These are phyloP conservation scores for Cryptosporidium xiaoi DNA, from an alignment of 169 alveolate species.

Conservation along the genomic window DNA sequence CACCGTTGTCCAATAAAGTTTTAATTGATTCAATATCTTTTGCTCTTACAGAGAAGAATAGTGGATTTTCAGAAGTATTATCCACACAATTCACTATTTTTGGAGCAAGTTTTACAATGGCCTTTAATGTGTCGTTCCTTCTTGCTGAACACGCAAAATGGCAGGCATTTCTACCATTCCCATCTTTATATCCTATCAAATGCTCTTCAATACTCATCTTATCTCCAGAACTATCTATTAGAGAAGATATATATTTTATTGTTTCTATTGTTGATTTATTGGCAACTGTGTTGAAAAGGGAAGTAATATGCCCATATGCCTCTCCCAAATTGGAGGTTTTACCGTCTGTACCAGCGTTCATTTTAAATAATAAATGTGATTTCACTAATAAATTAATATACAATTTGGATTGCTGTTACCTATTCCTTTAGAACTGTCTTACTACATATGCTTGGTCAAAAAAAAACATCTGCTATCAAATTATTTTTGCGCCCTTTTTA, in stretches of 20 bases:
- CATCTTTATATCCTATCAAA: slow-evolving; percentile 54
- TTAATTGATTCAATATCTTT: slow-evolving; percentile 48
- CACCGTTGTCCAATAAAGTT: slow-evolving; percentile 35
- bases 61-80: slow-evolving; percentile 48
- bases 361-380: neutral
- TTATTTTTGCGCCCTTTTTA: neutral
- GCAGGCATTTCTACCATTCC: slow-evolving; percentile 68
- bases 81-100: slow-evolving; percentile 58
- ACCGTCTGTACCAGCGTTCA: slow-evolving; percentile 1
- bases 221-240: slow-evolving; percentile 14
- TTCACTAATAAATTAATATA: too few relatives aligned
- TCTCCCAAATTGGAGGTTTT: slow-evolving; percentile 43
- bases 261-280: slow-evolving; percentile 51
- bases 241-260: slow-evolving; percentile 14
- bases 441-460: too few relatives aligned
- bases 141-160: slow-evolving; percentile 73
- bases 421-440: too few relatives aligned
- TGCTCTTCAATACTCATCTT: slow-evolving; percentile 49
- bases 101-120: slow-evolving; percentile 64
- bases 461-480: too few relatives aligned
- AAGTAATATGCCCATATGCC: slow-evolving; percentile 49
- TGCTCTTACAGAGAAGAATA: slow-evolving; percentile 65
- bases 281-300: slow-evolving; percentile 52
- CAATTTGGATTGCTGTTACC: too few relatives aligned
- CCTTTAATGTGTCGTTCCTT: slow-evolving; percentile 61